Base-by-base conservation (phyloP, 2,329 filamentous ascomycete genomes). In the Fonsecaea multimorphosa region DNA sequence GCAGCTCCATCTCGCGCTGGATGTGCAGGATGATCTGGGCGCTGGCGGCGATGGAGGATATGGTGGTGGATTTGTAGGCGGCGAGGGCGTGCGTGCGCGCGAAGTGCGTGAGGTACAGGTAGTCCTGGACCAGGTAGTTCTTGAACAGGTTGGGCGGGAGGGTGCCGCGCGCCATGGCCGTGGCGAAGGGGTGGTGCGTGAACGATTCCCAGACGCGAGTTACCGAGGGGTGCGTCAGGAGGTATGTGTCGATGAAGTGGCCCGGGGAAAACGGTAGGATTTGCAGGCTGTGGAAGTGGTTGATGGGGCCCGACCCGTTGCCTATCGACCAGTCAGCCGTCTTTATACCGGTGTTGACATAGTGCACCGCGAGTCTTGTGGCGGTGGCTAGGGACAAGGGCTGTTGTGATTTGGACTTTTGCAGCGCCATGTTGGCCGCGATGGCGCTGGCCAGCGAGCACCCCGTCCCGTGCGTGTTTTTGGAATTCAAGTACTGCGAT, bases 391-490 rank as follows among this genome's bases (percentile, higher is more conserved):
- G 75, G 54, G 57, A 61, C 24, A 34, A 36, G 31, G 60, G 36
- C 19, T 55, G 6, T 11, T 40, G 55, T 22, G 63, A 56, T 24
- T 51, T 19, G 31, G 31, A 57, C 46, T 63, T 59, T 31, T 68
- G 64, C 27, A 60, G 32, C 16, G 86, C 84, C 14, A 90, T 76
- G 67, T 89, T 88, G 60, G 85, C 87, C 1, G 87, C 86, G 71
- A 90, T 87, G 5, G 87, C 87, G 49, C 87, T 97, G 46, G 95
- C 95, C 66, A 98, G 84, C 9, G 93, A 96, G 75, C 95, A 99
- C 3, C 95, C 95, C 0, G 95, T 98, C 0, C 95, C 95, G 74
- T 99, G 95, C 0, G 94, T 98, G 74, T 94, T 94, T 66, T 83
- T 89, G 8, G 90, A 92, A 9, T 83, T 79, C 68, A 92, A 83